Conservation (phyloP, 1,139 yeast species). For the Yamadazyma taylorii region DNA sequence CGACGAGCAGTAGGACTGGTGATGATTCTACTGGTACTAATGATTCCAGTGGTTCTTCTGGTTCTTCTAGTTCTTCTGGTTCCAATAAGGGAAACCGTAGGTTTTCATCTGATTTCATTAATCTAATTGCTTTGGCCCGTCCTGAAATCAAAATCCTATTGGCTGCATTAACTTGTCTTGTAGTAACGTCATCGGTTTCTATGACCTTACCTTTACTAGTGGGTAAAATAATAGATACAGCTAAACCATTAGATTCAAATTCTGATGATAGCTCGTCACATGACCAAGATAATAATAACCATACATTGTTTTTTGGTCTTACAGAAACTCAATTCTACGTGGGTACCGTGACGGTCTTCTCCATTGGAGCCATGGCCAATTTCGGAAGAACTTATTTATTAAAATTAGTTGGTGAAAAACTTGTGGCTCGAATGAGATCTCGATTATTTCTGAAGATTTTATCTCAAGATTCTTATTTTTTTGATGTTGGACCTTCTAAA, state of each 20-base stretch:
- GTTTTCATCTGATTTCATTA: conserved; percentile 22
- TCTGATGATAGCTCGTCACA: background rate
- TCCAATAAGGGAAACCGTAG: no score
- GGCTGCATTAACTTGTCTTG: conserved; percentile 60
- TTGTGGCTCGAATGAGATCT: conserved; percentile 81
- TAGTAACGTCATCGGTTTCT: conserved; percentile 49
- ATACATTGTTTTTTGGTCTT: conserved; percentile 31
- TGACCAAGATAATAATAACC: conserved; percentile 13
- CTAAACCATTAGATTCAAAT: conserved; percentile 22
- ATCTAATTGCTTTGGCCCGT: conserved; percentile 34
- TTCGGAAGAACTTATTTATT: conserved; percentile 76
- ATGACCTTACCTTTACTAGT: conserved; percentile 81
- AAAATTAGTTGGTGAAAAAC: conserved; percentile 78
- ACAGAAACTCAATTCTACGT: conserved; percentile 34
- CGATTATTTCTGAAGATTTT: conserved; percentile 73
- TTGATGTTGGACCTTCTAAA: conserved; percentile 67
- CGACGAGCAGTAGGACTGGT: no score
- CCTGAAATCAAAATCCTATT: conserved; percentile 37
- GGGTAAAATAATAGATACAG: conserved; percentile 60
- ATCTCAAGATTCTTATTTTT: conserved; percentile 88
- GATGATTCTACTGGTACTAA: no score
- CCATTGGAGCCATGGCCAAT: conserved; percentile 73
- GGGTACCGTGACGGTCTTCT: conserved; percentile 48
- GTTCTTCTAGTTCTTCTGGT: no score
- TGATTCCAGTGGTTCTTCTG: no score